These are phyloP conservation scores for Aspergillus persii DNA, from an alignment of 2,329 filamentous ascomycete species.

Conservation along the genomic window DNA sequence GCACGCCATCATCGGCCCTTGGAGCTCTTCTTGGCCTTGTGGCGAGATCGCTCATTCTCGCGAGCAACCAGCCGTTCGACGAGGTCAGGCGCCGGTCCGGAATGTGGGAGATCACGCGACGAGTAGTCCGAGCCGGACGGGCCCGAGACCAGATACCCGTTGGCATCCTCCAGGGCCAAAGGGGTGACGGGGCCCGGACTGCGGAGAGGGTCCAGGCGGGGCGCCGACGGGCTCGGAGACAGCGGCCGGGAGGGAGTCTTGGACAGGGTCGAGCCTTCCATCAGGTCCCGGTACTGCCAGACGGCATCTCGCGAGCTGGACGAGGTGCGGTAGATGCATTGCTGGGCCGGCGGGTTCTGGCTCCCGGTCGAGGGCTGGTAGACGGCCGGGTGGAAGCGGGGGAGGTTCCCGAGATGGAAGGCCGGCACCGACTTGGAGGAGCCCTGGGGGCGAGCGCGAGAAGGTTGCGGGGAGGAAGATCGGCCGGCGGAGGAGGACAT, in stretches of 20 bases:
- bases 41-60: slow-evolving; percentile 32
- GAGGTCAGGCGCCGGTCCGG: slow-evolving; percentile 30
- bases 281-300: slow-evolving; percentile 44
- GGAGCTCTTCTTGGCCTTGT: slow-evolving; percentile 26
- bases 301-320: slow-evolving; percentile 38
- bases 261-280: slow-evolving; percentile 35
- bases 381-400: slow-evolving; percentile 47
- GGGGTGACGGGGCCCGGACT: slow-evolving; percentile 49
- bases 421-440: slow-evolving; percentile 35
- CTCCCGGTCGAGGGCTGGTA: slow-evolving; percentile 35
- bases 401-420: slow-evolving; percentile 42
- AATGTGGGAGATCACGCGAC: slow-evolving; percentile 21
- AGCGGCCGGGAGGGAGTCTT: slow-evolving; percentile 27
- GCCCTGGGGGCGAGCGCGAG: slow-evolving; percentile 31
- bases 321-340: slow-evolving; percentile 30
- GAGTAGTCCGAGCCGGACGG: slow-evolving; percentile 19
- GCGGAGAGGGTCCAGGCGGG: slow-evolving; percentile 44
- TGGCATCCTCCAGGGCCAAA: slow-evolving; percentile 40
- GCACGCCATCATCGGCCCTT: slow-evolving; percentile 24
- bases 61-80: slow-evolving; percentile 35
- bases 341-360: slow-evolving; percentile 25
- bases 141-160: slow-evolving; percentile 42
- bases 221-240: slow-evolving; percentile 40
- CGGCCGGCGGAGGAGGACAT: slow-evolving; percentile 35
- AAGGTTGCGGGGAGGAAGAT: slow-evolving; percentile 36